These are phyloP conservation scores for Stellera chamaejasme DNA, from an alignment of 345 rosid species.

Conservation along the genomic window DNA sequence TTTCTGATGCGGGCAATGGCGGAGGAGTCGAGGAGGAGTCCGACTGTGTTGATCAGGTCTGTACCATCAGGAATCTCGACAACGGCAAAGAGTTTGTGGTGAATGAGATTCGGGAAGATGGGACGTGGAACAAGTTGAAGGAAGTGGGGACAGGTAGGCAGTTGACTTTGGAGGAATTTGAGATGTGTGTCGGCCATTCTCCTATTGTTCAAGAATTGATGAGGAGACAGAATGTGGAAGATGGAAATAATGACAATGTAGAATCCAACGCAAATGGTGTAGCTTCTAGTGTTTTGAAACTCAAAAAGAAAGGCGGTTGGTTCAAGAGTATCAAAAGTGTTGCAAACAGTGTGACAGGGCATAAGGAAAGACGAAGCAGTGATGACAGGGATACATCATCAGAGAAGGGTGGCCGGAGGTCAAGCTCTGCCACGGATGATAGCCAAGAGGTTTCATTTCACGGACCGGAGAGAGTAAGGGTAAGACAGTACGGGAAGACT, in stretches of 20 bases:
- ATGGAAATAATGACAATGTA: slow-evolving; percentile 35
- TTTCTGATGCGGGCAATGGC: slow-evolving; percentile 12
- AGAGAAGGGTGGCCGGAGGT: slow-evolving; percentile 86
- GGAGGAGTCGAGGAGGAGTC: slow-evolving; percentile 24
- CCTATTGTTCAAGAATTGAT: slow-evolving; percentile 92
- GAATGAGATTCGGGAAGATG: slow-evolving; percentile 78
- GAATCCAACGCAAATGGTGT: slow-evolving; percentile 32
- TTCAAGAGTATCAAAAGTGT: slow-evolving; percentile 65
- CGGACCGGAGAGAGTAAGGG: slow-evolving; percentile 83
- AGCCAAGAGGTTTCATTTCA: slow-evolving; percentile 83
- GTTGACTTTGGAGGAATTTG: slow-evolving; percentile 94
- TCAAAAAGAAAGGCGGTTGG: slow-evolving; percentile 80
- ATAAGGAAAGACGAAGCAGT: slow-evolving; percentile 76
- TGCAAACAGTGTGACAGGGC: slow-evolving; percentile 53
- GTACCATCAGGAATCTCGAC: slow-evolving; percentile 81
- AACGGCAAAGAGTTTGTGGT: slow-evolving; percentile 84
- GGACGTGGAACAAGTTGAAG: slow-evolving; percentile 66
- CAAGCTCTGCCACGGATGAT: slow-evolving; percentile 94
- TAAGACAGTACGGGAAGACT: slow-evolving; percentile 75
- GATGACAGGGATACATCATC: slow-evolving; percentile 90
- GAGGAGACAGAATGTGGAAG: slow-evolving; percentile 93
- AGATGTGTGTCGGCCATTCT: slow-evolving; percentile 81
- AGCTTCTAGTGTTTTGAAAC: slow-evolving; percentile 31
- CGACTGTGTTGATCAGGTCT: slow-evolving; percentile 32
- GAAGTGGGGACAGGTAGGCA: slow-evolving; percentile 88